Evolutionary conservation across 495 filamentous ascomycete species (phyloP).

Genomic region (Aspergillus taichungensis): DNA sequence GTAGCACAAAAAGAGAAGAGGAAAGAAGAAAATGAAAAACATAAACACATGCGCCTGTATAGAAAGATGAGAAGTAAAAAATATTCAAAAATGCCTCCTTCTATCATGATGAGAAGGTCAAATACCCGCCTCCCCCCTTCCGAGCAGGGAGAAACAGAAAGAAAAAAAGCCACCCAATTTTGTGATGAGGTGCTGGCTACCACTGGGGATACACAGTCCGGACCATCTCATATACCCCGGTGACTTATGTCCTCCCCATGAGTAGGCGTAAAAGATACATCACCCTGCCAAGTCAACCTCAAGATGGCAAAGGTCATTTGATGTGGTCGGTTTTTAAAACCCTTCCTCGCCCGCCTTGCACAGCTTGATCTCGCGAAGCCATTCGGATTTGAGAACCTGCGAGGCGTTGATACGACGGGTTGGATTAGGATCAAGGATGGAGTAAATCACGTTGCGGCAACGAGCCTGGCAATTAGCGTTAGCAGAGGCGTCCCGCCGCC

Average conservation of each 20-base stretch:
- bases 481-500: constrained; percentile 18
- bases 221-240: too few relatives aligned
- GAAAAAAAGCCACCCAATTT: neutral
- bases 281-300: constrained; percentile 12
- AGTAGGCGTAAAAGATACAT: constrained; percentile 10
- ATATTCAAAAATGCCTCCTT: constrained; percentile 22
- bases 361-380: constrained; percentile 92
- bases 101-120: constrained; percentile 21
- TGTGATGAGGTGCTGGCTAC: neutral
- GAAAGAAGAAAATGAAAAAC: constrained; percentile 7
- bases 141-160: constrained; percentile 20
- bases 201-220: too few relatives aligned
- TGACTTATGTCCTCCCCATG: neutral
- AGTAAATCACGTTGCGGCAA: constrained; percentile 98
- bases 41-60: constrained; percentile 19
- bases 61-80: constrained; percentile 10
- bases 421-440: constrained; percentile 90
- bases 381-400: constrained; percentile 95
- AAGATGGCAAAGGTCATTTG: too few relatives aligned
- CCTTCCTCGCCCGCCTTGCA: constrained; percentile 96
- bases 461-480: constrained; percentile 58
- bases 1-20: constrained; percentile 9
- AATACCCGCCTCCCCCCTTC: constrained; percentile 1
- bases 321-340: constrained; percentile 17
- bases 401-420: constrained; percentile 87